A percentile compares a stretch with the other conserved stretches of the same genome.
These are phyloP conservation scores for Mycena vulgaris DNA, from an alignment of 768 basidiomycete genomes.

Conservation along the genomic window DNA sequence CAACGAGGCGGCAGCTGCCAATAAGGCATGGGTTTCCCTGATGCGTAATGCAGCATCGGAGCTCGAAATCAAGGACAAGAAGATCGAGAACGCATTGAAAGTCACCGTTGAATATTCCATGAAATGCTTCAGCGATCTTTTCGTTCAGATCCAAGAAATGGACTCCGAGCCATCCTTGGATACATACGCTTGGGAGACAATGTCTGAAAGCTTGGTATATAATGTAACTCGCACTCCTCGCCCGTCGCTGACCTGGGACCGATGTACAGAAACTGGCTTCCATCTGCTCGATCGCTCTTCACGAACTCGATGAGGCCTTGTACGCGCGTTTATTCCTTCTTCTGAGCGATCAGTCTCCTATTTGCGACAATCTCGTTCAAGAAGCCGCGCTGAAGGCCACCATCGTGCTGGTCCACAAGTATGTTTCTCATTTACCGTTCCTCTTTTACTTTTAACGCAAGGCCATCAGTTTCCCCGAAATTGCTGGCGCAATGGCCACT, in stretches of 20 bases:
- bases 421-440: conserved; percentile 36
- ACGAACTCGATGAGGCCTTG: conserved; percentile 77
- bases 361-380: conserved; percentile 88
- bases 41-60: conserved; percentile 67
- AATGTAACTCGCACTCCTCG: background rate
- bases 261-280: conserved; percentile 85
- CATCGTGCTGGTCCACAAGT: conserved; percentile 90
- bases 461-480: conserved; percentile 80
- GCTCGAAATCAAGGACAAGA: conserved; percentile 55
- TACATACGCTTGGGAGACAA: conserved; percentile 94
- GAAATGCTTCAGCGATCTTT: conserved; percentile 84
- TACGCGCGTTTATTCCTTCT: conserved; percentile 80
- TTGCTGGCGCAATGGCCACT: conserved; percentile 79
- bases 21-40: conserved; percentile 83
- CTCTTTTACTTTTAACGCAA: background rate
- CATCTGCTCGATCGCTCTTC: conserved; percentile 81
- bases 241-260: background rate
- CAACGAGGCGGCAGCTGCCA: conserved; percentile 86
- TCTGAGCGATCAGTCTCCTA: conserved; percentile 85
- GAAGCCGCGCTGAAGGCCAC: conserved; percentile 92
- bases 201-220: conserved; percentile 90
- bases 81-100: conserved; percentile 59
- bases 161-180: conserved; percentile 84
- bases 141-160: conserved; percentile 87
- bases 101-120: conserved; percentile 72